phyloP scores from a whole-genome alignment of 1,139 yeast species.

The Blastobotrys aristatus region DNA sequence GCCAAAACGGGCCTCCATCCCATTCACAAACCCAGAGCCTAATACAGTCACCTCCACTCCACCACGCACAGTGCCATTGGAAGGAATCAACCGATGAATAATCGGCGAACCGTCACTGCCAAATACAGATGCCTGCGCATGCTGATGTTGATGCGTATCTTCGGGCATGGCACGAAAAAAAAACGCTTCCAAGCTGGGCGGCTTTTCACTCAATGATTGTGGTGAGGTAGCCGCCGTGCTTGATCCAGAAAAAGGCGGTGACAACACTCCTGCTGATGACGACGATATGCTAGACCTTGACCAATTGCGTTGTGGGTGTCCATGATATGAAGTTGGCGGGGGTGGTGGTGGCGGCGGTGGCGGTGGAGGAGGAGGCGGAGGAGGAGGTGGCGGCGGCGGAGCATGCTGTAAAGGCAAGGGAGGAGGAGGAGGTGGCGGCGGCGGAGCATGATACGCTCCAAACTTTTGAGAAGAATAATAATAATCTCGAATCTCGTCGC shows the following conservation, averaged over 20 bases:
- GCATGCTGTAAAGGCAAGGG: background rate
- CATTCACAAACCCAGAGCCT: conserved; percentile 78
- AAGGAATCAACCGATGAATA: conserved; percentile 80
- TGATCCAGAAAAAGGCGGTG: background rate
- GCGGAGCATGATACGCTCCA: background rate
- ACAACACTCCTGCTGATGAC: conserved; percentile 1
- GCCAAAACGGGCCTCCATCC: conserved; percentile 78
- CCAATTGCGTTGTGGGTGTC: background rate
- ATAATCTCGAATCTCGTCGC: background rate
- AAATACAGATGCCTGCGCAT: conserved; percentile 10
- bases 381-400: background rate
- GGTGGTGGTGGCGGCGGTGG: background rate
- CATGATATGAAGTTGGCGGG: background rate
- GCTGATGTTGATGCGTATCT: conserved; percentile 12
- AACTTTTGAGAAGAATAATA: background rate
- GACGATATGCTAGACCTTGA: background rate
- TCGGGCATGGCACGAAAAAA: background rate
- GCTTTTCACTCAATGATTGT: background rate
- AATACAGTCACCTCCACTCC: conserved; percentile 86
- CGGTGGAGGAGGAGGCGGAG: background rate
- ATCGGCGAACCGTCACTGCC: conserved; percentile 38
- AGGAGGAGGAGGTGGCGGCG: background rate
- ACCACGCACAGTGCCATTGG: conserved; percentile 89
- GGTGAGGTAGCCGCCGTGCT: conserved; percentile 10
- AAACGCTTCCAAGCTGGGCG: background rate